phyloP scores from a whole-genome alignment of 1,284 basidiomycete species.

The Hemileia vastatrix region DNA sequence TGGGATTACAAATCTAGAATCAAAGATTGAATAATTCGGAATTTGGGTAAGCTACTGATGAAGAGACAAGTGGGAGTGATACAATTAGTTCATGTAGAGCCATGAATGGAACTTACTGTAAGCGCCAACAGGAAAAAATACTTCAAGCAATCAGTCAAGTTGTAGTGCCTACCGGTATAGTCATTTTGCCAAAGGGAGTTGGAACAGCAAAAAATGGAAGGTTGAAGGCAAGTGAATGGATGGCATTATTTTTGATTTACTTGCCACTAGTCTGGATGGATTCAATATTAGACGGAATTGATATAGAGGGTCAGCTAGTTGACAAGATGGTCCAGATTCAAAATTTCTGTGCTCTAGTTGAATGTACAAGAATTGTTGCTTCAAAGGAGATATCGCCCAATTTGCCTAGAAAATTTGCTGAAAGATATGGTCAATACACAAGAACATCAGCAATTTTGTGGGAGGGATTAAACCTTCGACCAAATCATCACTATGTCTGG shows the following conservation, averaged over 20 bases:
- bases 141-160: background rate
- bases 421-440: conserved; percentile 11
- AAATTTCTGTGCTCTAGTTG: conserved; percentile 21
- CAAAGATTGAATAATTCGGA: background rate
- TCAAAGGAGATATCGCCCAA: conserved; percentile 10
- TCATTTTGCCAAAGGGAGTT: conserved; percentile 11
- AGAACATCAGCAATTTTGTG: conserved; percentile 1
- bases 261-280: no score
- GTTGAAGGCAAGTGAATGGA: no score
- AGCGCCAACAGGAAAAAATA: background rate
- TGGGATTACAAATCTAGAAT: conserved; percentile 2
- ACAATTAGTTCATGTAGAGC: background rate
- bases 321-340: conserved; percentile 6
- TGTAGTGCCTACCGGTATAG: conserved; percentile 11
- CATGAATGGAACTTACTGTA: background rate
- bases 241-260: no score
- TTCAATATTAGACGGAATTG: no score
- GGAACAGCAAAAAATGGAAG: no score
- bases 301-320: no score
- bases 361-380: conserved; percentile 21
- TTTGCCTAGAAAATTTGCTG: background rate
- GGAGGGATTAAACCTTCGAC: conserved; percentile 2
- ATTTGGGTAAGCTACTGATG: background rate
- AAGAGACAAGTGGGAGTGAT: background rate
- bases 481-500: conserved; percentile 25